Base-by-base conservation (phyloP, 2,329 filamentous ascomycete genomes). In the Stachybotrys chartarum region DNA sequence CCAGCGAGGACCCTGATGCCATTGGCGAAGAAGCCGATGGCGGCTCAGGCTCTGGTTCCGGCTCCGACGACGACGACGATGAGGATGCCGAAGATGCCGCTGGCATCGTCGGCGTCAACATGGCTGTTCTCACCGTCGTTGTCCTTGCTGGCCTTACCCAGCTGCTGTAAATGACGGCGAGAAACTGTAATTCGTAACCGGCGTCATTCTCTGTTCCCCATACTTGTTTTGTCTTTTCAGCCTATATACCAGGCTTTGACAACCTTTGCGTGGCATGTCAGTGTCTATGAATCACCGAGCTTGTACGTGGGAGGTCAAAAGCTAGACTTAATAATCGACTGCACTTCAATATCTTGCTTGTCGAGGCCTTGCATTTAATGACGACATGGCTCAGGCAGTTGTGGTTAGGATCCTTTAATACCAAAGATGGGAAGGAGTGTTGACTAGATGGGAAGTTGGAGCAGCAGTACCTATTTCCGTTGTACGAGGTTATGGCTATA, bases 1-100 rank as follows among this genome's bases (percentile, higher is more conserved):
- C 70, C 31, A 74, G 74, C 66, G 69, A 70, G 52, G 66, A 75
- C 49, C 81, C 81, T 68, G 82, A 83, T 72, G 16, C 24, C n/a
- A 42, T 42, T 42, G n/a, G 16, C 45, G 16, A 17, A 8, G 67
- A 76, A 60, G 78, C 68, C 52, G 67, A 67, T 54, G 65, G 69
- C 54, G 63, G 51, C 60, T 58, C 63, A 48, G 64, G 68, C 56
- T 63, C 63, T 58, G 63, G 66, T 50, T 62, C 63, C 61, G 64
- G 56, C 55, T 61, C 64, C 53, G 64, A 56, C 55, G 55, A 56
- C 55, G 61, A 60, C 56, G 60, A 61, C 50, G 58, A 68, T 50
- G 58, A 68, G 50, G 62, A 70, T 53, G 63, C 72, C 44, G 73
- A 71, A 58, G 71, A 71, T 53, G 79, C 77, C 54, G 74, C 77